Evolutionary conservation across 371 early-diverging fungal genomes (phyloP).

Genomic region (Apophysomyces ossiformis): DNA sequence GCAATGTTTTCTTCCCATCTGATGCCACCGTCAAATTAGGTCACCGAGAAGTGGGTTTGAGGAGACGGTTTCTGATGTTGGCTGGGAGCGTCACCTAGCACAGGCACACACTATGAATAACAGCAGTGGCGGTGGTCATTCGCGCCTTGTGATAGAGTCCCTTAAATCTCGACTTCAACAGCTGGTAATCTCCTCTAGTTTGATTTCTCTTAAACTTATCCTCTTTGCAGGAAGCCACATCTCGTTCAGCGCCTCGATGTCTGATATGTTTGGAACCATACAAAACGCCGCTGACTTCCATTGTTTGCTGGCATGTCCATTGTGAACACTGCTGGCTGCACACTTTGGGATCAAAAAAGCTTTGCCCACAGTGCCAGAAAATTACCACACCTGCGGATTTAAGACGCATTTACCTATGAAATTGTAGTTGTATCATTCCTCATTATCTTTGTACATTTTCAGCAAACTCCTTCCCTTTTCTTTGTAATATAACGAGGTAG

Average conservation of each 20-base stretch:
- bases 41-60: constrained; percentile 40
- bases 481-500: constrained; percentile 5
- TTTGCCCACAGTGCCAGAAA: constrained; percentile 91
- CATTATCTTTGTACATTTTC: constrained; percentile 7
- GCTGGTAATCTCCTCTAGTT: constrained; percentile 35
- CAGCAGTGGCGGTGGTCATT: constrained; percentile 24
- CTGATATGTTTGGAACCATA: constrained; percentile 85
- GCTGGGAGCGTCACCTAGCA: constrained; percentile 28
- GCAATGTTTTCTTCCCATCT: constrained; percentile 22
- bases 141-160: constrained; percentile 74
- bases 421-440: neutral
- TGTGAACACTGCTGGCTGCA: constrained; percentile 91
- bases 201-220: neutral
- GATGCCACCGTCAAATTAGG: constrained; percentile 15
- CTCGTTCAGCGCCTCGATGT: constrained; percentile 67
- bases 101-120: constrained; percentile 16
- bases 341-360: constrained; percentile 83
- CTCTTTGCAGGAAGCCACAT: constrained; percentile 41
- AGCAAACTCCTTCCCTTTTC: neutral
- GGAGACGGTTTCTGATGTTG: constrained; percentile 39
- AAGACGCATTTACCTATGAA: constrained; percentile 81
- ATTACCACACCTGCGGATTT: constrained; percentile 87
- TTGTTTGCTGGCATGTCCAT: constrained; percentile 94
- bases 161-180: constrained; percentile 74
- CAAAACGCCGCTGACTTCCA: constrained; percentile 74